These are phyloP conservation scores for Colletotrichum sp. DNA, from an alignment of 2,329 filamentous ascomycete genomes.

Conservation along the genomic window DNA sequence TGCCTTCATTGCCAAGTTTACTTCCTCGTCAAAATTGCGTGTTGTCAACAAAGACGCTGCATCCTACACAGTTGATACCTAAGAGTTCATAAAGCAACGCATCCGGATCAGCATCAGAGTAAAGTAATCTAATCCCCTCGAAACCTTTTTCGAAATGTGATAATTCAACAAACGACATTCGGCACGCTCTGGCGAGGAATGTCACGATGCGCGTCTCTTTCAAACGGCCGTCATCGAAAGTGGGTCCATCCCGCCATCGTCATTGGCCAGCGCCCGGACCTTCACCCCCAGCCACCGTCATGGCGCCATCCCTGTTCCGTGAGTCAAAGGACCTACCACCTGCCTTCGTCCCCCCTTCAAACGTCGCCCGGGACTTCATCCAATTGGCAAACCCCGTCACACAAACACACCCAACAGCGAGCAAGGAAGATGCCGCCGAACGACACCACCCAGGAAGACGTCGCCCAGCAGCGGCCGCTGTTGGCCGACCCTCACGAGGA, in stretches of 20 bases:
- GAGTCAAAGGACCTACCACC: not conserved
- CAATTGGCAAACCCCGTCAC: not conserved
- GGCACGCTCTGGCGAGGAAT: not conserved
- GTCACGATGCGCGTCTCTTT: not conserved
- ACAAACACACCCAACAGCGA: not conserved
- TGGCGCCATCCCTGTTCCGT: constrained; percentile 15
- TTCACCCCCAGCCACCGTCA: not conserved
- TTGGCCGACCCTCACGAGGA: constrained; percentile 13
- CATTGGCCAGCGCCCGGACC: not conserved
- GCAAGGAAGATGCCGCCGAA: not conserved
- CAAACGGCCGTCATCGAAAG: not conserved
- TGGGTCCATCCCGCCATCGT: not conserved
- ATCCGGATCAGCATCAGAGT: rapidly evolving
- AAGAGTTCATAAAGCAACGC: not conserved
- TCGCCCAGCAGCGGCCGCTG: not conserved
- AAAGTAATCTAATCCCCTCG: not conserved
- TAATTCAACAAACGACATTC: not conserved
- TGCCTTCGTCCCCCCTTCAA: not conserved
- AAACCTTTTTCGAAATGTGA: not conserved
- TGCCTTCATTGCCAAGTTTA: too few relatives aligned
- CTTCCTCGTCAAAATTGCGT: too few relatives aligned
- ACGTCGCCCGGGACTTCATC: not conserved
- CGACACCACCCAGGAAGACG: not conserved
- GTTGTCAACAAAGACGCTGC: not conserved
- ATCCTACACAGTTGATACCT: not conserved